phyloP scores from a whole-genome alignment of 106 monocot species.

The Dendrobium nobile region DNA sequence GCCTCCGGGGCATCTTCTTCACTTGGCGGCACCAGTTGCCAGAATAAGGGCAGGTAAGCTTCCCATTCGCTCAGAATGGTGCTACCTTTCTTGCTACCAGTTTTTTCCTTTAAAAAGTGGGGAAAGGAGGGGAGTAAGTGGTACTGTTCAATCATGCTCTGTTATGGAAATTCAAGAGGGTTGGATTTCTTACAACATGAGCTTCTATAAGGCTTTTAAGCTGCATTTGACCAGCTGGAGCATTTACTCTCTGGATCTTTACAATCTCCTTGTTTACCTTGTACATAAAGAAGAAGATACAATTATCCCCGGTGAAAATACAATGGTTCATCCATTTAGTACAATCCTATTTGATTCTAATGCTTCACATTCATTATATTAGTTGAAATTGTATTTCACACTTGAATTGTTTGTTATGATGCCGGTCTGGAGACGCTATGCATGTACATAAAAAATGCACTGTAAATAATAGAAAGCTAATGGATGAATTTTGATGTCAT shows the following conservation, averaged over 20 bases:
- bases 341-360: no score
- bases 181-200: slow-evolving; percentile 72
- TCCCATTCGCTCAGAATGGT: slow-evolving; percentile 87
- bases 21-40: slow-evolving; percentile 96
- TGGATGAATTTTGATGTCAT: no score
- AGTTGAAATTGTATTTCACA: no score
- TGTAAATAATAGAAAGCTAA: no score
- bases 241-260: slow-evolving; percentile 97
- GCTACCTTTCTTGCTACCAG: slow-evolving; percentile 78
- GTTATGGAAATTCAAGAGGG: neutral
- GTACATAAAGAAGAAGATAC: neutral
- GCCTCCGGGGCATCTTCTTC: slow-evolving; percentile 97
- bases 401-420: no score
- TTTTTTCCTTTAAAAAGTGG: slow-evolving; percentile 65
- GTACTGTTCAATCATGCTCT: no score
- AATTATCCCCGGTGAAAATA: no score
- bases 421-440: no score
- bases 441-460: no score
- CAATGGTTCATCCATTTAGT: no score
- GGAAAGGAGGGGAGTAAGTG: no score
- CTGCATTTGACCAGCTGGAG: slow-evolving; percentile 97
- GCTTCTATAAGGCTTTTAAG: slow-evolving; percentile 95
- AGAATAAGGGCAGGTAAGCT: slow-evolving; percentile 87
- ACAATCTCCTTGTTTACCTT: slow-evolving; percentile 98
- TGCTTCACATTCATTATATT: no score